phyloP scores from a whole-genome alignment of 2,329 filamentous ascomycete species.

The Cladosporium sp. region DNA sequence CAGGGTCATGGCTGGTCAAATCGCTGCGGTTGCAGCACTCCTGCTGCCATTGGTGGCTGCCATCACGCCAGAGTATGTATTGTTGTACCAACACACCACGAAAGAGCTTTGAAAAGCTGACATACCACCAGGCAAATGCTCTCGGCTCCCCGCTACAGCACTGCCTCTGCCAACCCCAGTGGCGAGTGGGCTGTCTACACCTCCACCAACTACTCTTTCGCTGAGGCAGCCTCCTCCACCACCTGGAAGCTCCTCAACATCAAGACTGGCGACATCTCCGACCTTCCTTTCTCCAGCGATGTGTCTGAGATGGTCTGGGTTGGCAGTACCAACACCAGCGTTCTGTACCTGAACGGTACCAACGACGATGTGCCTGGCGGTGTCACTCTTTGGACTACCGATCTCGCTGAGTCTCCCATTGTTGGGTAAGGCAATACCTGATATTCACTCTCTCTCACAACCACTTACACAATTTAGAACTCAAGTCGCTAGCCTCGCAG shows the following conservation, averaged over 20 bases:
- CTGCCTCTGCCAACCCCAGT: slow-evolving; percentile 26
- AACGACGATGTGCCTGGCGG: slow-evolving; percentile 28
- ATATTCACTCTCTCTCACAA: neutral
- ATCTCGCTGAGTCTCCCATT: slow-evolving; percentile 31
- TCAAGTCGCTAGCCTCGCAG: slow-evolving; percentile 34
- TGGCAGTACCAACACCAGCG: slow-evolving; percentile 31
- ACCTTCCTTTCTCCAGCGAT: slow-evolving; percentile 26
- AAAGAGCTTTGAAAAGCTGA: neutral
- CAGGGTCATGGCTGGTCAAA: slow-evolving; percentile 11
- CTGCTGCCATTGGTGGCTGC: slow-evolving; percentile 16
- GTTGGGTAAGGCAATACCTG: slow-evolving; percentile 20
- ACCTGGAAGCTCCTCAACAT: slow-evolving; percentile 30
- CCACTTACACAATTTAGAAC: slow-evolving; percentile 17
- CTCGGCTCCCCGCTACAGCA: slow-evolving; percentile 30
- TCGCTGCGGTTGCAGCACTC: slow-evolving; percentile 14
- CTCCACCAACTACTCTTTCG: slow-evolving; percentile 28
- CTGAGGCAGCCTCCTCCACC: slow-evolving; percentile 25
- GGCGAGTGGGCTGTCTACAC: slow-evolving; percentile 37
- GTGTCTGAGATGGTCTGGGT: slow-evolving; percentile 35
- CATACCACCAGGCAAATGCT: slow-evolving; percentile 29
- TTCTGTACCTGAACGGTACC: slow-evolving; percentile 33
- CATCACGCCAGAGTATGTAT: slow-evolving; percentile 14
- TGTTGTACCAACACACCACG: neutral
- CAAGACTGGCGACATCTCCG: slow-evolving; percentile 26
- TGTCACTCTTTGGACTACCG: slow-evolving; percentile 43